phyloP scores from a whole-genome alignment of 2,329 filamentous ascomycete genomes.

The Anisogramma anomala region DNA sequence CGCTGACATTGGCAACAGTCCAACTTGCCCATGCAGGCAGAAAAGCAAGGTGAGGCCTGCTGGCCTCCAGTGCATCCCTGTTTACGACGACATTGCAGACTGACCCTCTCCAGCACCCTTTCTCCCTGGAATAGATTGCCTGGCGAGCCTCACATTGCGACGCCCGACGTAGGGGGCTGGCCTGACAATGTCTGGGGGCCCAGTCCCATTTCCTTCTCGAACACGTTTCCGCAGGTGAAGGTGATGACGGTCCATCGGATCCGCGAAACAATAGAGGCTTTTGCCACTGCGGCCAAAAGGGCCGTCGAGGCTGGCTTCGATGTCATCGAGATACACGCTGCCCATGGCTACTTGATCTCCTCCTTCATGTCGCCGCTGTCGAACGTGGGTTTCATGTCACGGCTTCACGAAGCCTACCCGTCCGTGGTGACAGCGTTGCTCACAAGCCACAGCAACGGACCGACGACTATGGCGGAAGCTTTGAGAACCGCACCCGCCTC shows the following conservation, averaged over 20 bases:
- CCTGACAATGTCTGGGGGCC: slow-evolving; percentile 42
- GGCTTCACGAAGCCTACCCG: too few relatives aligned
- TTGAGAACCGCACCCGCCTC: slow-evolving; percentile 55
- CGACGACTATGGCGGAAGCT: slow-evolving; percentile 53
- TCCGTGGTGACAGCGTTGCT: too few relatives aligned
- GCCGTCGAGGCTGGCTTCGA: slow-evolving; percentile 63
- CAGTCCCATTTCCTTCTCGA: slow-evolving; percentile 45
- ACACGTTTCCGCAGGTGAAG: slow-evolving; percentile 48
- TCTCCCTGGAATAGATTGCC: slow-evolving; percentile 53
- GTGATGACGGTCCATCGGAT: slow-evolving; percentile 62
- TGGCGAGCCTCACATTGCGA: slow-evolving; percentile 39
- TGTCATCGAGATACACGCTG: slow-evolving; percentile 56
- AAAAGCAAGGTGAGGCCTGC: slow-evolving; percentile 39
- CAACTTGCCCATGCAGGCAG: slow-evolving; percentile 74
- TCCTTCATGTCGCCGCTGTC: slow-evolving; percentile 51
- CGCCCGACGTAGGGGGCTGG: slow-evolving; percentile 43
- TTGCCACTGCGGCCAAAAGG: slow-evolving; percentile 44
- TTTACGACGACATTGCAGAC: background rate
- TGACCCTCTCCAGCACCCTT: slow-evolving; percentile 31
- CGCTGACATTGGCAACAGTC: slow-evolving; percentile 28
- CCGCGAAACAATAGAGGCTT: slow-evolving; percentile 49
- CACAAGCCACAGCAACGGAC: slow-evolving; percentile 49
- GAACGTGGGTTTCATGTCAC: slow-evolving; percentile 30
- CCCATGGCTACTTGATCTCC: slow-evolving; percentile 56
- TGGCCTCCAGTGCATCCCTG: too few relatives aligned